Evolutionary conservation across 2,329 filamentous ascomycete genomes (phyloP).

Genomic region (Didymella exigua): DNA sequence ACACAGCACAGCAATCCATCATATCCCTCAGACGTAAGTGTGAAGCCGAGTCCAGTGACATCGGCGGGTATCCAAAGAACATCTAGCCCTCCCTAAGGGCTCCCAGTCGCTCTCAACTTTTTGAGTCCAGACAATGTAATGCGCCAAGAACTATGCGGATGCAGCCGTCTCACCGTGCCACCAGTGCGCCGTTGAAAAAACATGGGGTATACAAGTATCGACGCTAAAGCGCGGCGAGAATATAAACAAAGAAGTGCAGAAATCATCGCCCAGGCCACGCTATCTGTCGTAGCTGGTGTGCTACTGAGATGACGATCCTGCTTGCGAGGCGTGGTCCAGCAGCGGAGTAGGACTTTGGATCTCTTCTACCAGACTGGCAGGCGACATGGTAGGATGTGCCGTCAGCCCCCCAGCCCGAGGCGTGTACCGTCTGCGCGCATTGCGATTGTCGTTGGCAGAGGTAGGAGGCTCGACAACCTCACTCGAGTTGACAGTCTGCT

Average conservation of each 20-base stretch:
- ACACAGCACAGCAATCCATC: background rate
- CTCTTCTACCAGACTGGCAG: conserved; percentile 10
- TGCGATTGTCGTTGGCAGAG: conserved; percentile 23
- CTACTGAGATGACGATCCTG: conserved; percentile 1
- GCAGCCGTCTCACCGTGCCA: conserved; percentile 25
- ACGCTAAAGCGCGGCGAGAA: conserved; percentile 23
- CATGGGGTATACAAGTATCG: conserved; percentile 32
- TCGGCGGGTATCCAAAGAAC: conserved; percentile 39
- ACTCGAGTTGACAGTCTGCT: conserved; percentile 17
- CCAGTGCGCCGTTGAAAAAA: conserved; percentile 30
- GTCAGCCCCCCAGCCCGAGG: conserved; percentile 23
- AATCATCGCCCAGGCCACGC: background rate
- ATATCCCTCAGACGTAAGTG: conserved; percentile 10
- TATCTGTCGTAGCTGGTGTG: conserved; percentile 39
- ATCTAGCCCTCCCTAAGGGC: conserved; percentile 11
- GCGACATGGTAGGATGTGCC: conserved; percentile 10
- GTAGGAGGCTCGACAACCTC: conserved; percentile 16
- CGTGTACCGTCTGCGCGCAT: conserved; percentile 35
- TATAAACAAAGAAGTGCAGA: conserved; percentile 30
- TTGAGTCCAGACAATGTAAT: conserved; percentile 17
- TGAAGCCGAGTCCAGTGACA: conserved; percentile 29
- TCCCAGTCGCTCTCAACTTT: conserved; percentile 21
- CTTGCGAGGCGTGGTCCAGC: conserved; percentile 5
- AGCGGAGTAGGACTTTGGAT: conserved; percentile 12
- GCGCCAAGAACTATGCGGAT: conserved; percentile 36